These are phyloP conservation scores for Rhizopogon vinicolor DNA, from an alignment of 768 basidiomycete genomes.

Conservation along the genomic window DNA sequence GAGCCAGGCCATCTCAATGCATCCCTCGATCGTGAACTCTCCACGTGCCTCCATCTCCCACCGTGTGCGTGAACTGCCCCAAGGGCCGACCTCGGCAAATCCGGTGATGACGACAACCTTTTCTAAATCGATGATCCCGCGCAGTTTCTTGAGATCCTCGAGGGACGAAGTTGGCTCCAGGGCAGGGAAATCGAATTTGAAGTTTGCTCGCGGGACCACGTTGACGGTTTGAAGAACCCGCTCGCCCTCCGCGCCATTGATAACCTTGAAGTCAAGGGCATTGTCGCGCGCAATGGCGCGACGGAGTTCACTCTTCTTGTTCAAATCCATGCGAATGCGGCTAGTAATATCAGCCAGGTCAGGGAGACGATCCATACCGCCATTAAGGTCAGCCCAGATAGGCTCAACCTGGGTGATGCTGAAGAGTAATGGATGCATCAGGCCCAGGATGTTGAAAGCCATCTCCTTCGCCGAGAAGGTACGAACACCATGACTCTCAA, in stretches of 20 bases:
- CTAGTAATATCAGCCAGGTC: constrained; percentile 90
- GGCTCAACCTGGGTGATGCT: constrained; percentile 99
- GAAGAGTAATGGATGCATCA: constrained; percentile 99
- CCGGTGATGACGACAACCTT: constrained; percentile 96
- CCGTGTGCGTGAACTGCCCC: constrained; percentile 96
- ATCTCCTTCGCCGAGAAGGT: constrained; percentile 99
- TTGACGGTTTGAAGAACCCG: constrained; percentile 88
- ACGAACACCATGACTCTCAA: constrained; percentile 89
- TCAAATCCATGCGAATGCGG: constrained; percentile 77
- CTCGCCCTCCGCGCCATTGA: constrained; percentile 89
- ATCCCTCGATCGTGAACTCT: constrained; percentile 96
- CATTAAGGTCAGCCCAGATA: constrained; percentile 98
- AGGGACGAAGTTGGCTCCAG: constrained; percentile 73
- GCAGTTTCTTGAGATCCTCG: constrained; percentile 71
- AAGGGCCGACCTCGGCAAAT: constrained; percentile 96
- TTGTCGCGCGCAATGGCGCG: constrained; percentile 93
- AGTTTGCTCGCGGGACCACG: constrained; percentile 95
- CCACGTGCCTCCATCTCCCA: constrained; percentile 99
- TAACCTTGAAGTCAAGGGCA: constrained; percentile 89
- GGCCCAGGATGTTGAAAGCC: constrained; percentile 99
- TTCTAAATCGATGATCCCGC: constrained; percentile 89
- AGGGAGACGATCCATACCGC: constrained; percentile 96
- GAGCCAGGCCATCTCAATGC: constrained; percentile 99
- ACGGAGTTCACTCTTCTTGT: constrained; percentile 87
- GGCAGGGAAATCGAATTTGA: constrained; percentile 90